Conservation (phyloP, 2,329 filamentous ascomycete genomes). For the Aspergillus terreus region DNA sequence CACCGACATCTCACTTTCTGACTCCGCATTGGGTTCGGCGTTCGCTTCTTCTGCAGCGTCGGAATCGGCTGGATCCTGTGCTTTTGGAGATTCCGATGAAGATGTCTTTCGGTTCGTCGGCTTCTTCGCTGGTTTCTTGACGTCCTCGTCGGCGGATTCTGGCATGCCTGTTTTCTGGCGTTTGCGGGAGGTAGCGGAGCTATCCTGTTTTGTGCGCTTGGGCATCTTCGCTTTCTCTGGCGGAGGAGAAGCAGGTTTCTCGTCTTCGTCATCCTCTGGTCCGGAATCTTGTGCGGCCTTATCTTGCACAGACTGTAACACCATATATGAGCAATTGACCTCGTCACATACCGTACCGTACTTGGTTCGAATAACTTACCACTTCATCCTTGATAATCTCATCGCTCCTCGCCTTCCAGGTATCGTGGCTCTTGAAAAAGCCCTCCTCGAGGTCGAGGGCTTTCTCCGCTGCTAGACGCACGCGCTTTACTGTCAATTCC, state of each 20-base stretch:
- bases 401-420: constrained; percentile 56
- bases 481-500: constrained; percentile 55
- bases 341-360: neutral
- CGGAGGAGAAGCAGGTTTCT: constrained; percentile 8
- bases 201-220: constrained; percentile 27
- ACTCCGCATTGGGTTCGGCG: constrained; percentile 44
- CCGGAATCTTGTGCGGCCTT: constrained; percentile 13
- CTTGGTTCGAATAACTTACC: constrained; percentile 28
- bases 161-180: constrained; percentile 30
- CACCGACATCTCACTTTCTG: constrained; percentile 65
- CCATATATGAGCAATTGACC: neutral
- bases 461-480: constrained; percentile 52
- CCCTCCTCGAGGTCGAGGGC: constrained; percentile 49
- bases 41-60: constrained; percentile 11
- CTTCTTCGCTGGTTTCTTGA: constrained; percentile 10
- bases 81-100: constrained; percentile 10
- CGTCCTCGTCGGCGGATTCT: constrained; percentile 22
- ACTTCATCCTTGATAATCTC: constrained; percentile 52
- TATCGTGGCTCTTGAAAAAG: constrained; percentile 52
- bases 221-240: constrained; percentile 19
- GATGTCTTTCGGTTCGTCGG: constrained; percentile 9
- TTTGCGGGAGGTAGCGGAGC: constrained; percentile 26
- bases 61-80: constrained; percentile 8
- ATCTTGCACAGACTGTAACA: constrained; percentile 32
- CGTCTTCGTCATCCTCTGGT: constrained; percentile 7